Evolutionary conservation across 2,329 filamentous ascomycete genomes (phyloP), one percentile per base, ranked within the genome.

Genomic region (Zarea fungicola): DNA sequence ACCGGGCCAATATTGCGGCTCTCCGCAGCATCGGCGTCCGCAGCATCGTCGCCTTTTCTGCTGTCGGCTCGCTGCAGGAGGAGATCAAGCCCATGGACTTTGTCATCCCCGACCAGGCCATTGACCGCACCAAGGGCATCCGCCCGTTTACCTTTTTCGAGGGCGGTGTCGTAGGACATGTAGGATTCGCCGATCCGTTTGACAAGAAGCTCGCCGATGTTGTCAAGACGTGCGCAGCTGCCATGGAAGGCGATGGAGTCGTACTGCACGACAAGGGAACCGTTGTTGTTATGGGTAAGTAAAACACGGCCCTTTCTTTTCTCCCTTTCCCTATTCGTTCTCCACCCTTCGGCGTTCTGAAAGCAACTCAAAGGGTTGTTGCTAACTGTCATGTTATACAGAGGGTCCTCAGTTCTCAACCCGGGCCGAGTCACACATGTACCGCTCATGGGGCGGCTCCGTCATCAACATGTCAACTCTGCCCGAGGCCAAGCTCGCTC

Each of bases 351-450:
- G n/a, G n/a, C n/a, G n/a, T n/a, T n/a, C n/a, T n/a, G n/a, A n/a
- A n/a, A n/a, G n/a, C n/a, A n/a, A n/a, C n/a, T n/a, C n/a, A n/a
- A n/a, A n/a, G n/a, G n/a, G n/a, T n/a, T n/a, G n/a, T 13, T 14
- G 44, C 49, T 39, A 32, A 40, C 35, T 10, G 5, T 39, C 3
- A 13, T 41, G 13, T 28, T 21, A 1, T 36, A 54, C 59, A 88
- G 93, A 99, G 78, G 93, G 93, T n/a, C 93, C 93, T 18, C 90
- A 96, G 61, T 99, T 99, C 78, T 93, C 87, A 53, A 97, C 93
- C 16, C 89, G 93, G 54, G 92, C 93, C 51, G 93, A 99, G 73
- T 93, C 87, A 50, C 84, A 96, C 70, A 82, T 99, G 73, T 99
- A 99, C 77, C 89, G 93, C 58, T 77, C 82, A 52, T 96, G 90